Percentiles rank a stretch among this genome's conserved stretches.
phyloP scores from a whole-genome alignment of 1,139 yeast species.

The Zygosaccharomyces sapae region DNA sequence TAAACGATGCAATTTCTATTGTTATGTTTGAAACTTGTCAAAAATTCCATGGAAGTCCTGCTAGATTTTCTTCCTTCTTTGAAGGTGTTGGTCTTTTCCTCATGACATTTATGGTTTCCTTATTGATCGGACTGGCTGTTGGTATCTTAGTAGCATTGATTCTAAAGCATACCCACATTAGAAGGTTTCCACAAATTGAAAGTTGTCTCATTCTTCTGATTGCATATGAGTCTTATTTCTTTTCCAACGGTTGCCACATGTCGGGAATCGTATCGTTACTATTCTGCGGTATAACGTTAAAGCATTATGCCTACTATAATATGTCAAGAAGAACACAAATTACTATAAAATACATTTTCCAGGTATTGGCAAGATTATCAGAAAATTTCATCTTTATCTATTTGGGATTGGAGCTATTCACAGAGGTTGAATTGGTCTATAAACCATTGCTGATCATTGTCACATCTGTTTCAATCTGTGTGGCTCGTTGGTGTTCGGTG shows the following conservation, averaged over 20 bases:
- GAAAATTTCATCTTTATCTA: slow-evolving; percentile 97
- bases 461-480: slow-evolving; percentile 84
- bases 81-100: slow-evolving; percentile 92
- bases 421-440: slow-evolving; percentile 92
- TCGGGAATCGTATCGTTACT: slow-evolving; percentile 93
- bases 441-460: slow-evolving; percentile 89
- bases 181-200: slow-evolving; percentile 94
- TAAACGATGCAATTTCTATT: slow-evolving; percentile 96
- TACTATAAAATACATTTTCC: slow-evolving; percentile 92
- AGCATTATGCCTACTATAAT: slow-evolving; percentile 94
- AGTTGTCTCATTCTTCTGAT: slow-evolving; percentile 85
- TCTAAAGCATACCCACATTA: slow-evolving; percentile 84
- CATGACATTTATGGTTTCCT: slow-evolving; percentile 90
- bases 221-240: slow-evolving; percentile 95
- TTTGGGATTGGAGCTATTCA: slow-evolving; percentile 86
- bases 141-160: slow-evolving; percentile 88
- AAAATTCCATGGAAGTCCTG: slow-evolving; percentile 83
- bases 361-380: slow-evolving; percentile 85
- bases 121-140: slow-evolving; percentile 80
- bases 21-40: slow-evolving; percentile 99
- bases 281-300: slow-evolving; percentile 93
- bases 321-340: slow-evolving; percentile 97
- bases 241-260: slow-evolving; percentile 98
- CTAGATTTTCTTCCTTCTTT: slow-evolving; percentile 71
- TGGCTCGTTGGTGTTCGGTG: slow-evolving; percentile 96